phyloP scores from a whole-genome alignment of 192 early-diverging fungal genomes.

The Phycomyces blakesleeanus region DNA sequence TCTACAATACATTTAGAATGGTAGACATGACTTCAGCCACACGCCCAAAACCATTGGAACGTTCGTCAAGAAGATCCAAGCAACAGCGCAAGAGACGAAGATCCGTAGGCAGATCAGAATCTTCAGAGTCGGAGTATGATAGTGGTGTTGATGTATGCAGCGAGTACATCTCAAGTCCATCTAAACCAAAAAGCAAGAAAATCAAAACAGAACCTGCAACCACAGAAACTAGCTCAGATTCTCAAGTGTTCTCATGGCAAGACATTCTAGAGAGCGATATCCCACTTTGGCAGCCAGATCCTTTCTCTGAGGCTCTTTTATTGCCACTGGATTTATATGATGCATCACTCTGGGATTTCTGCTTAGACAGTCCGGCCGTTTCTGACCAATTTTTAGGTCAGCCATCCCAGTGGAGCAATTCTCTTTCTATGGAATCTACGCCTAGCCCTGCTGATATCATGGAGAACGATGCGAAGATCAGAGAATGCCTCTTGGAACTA shows the following conservation, averaged over 20 bases:
- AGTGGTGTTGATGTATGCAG: slow-evolving; percentile 18
- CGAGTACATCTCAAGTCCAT: slow-evolving; percentile 8
- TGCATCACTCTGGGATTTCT: no score
- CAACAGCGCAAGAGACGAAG: background rate
- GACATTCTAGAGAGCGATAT: no score
- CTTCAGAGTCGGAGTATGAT: slow-evolving; percentile 19
- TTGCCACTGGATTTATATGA: no score
- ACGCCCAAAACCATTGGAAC: background rate
- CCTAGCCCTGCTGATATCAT: no score
- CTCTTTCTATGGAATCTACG: no score
- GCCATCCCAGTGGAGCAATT: no score
- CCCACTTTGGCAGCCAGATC: no score
- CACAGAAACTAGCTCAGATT: background rate
- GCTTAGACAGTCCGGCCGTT: no score
- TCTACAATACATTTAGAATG: slow-evolving; percentile 24
- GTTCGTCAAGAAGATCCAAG: background rate
- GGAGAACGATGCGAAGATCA: background rate
- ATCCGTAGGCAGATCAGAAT: background rate
- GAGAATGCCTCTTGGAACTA: background rate
- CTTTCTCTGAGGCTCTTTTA: no score
- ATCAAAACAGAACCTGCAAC: background rate
- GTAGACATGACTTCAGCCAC: slow-evolving; percentile 8
- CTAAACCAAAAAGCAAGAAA: background rate
- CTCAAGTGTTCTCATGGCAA: background rate
- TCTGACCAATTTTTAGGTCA: no score